phyloP scores from a whole-genome alignment of 208 protist genomes.

The Naegleria gruberi region DNA sequence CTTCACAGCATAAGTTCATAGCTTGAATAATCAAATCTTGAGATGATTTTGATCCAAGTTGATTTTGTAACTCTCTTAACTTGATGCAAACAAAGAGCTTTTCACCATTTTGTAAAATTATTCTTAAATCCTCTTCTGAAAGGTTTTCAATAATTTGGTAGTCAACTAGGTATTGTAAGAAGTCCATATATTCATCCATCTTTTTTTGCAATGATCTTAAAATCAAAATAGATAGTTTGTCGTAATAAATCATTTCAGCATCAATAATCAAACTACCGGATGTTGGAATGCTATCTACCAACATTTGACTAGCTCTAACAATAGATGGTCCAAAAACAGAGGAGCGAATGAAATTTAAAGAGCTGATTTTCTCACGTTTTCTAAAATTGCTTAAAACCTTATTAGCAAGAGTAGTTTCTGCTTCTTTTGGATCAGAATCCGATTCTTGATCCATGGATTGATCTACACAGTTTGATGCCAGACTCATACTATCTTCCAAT shows the following conservation, averaged over 20 bases:
- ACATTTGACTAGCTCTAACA: neutral
- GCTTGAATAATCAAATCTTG: neutral
- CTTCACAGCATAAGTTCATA: neutral
- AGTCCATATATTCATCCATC: neutral
- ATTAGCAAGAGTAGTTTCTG: neutral
- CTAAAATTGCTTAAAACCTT: neutral
- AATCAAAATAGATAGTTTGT: neutral
- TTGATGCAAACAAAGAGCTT: neutral
- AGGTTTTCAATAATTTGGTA: neutral
- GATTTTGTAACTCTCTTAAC: neutral
- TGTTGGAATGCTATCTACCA: neutral
- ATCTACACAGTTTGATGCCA: no score
- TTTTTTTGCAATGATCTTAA: neutral
- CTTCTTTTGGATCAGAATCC: neutral
- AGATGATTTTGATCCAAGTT: neutral
- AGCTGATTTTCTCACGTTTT: neutral
- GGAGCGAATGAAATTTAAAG: neutral
- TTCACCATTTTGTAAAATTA: neutral
- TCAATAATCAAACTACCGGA: neutral
- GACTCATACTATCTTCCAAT: neutral
- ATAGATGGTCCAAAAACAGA: neutral
- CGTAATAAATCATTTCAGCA: neutral
- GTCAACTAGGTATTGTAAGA: neutral
- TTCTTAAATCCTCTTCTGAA: neutral
- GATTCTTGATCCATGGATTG: neutral